Evolutionary conservation across 352 stramenopile species (phyloP).

Genomic region (Phytopythium montanum): DNA sequence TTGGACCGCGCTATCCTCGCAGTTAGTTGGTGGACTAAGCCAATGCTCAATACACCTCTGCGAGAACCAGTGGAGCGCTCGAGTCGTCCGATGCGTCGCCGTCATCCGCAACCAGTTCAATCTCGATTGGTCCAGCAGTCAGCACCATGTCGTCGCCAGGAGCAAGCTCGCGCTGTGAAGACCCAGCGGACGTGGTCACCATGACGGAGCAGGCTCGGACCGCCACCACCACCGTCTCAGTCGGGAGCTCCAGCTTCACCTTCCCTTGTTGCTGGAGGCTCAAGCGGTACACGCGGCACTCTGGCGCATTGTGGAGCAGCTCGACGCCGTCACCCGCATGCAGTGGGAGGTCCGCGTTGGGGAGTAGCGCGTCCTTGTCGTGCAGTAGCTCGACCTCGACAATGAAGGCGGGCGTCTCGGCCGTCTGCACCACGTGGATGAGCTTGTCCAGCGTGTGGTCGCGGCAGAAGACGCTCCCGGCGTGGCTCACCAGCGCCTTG

Average conservation of each 20-base stretch:
- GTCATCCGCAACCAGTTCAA: not conserved
- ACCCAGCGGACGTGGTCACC: slow-evolving; percentile 14
- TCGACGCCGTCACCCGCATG: slow-evolving; percentile 19
- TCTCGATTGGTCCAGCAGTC: not conserved
- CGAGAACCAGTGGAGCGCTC: slow-evolving; percentile 20
- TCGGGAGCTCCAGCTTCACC: slow-evolving; percentile 25
- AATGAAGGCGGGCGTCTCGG: slow-evolving; percentile 31
- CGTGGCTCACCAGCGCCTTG: slow-evolving; percentile 22
- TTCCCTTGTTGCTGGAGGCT: slow-evolving; percentile 19
- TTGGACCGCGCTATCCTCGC: too few species aligned
- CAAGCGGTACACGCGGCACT: slow-evolving; percentile 47
- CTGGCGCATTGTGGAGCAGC: slow-evolving; percentile 27
- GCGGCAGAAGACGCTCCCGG: slow-evolving; percentile 41
- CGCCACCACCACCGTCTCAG: slow-evolving; percentile 32
- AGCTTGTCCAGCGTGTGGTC: slow-evolving; percentile 46
- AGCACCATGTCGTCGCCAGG: slow-evolving; percentile 24
- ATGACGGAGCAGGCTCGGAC: slow-evolving; percentile 1
- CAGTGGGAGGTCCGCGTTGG: slow-evolving; percentile 19
- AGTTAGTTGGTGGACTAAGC: not conserved
- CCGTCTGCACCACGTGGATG: slow-evolving; percentile 31
- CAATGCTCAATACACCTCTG: slow-evolving; percentile 18
- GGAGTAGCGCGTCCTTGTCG: slow-evolving; percentile 23
- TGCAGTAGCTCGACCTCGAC: slow-evolving; percentile 51
- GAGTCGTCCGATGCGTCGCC: slow-evolving; percentile 11
- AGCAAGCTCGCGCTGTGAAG: slow-evolving; percentile 8